These are phyloP conservation scores for Ogataea zsoltii DNA, from an alignment of 805 yeast genomes.

Conservation along the genomic window DNA sequence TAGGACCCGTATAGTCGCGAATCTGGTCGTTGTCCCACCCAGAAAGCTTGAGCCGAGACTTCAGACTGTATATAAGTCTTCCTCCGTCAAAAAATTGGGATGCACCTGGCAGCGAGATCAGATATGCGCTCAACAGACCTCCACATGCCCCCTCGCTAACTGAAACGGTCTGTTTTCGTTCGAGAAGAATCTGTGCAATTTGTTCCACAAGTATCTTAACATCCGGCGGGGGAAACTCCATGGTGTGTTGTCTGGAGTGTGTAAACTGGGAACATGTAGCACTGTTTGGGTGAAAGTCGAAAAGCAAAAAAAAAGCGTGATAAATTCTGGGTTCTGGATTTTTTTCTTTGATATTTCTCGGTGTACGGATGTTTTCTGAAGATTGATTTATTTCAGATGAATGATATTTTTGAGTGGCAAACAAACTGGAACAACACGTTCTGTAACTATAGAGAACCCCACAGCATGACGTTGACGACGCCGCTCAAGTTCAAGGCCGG, in stretches of 20 bases:
- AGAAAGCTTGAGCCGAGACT: constrained; percentile 68
- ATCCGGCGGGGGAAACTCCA: constrained; percentile 62
- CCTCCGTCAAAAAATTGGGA: constrained; percentile 84
- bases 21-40: constrained; percentile 82
- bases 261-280: too few relatives aligned
- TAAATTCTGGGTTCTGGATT: neutral
- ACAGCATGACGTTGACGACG: constrained; percentile 18
- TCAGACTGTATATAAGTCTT: constrained; percentile 73
- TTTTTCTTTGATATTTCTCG: neutral
- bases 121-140: constrained; percentile 76
- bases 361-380: neutral
- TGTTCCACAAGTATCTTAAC: constrained; percentile 49
- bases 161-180: constrained; percentile 64
- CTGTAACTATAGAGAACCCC: neutral
- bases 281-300: too few relatives aligned
- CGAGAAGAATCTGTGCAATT: constrained; percentile 58
- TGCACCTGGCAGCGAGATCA: constrained; percentile 85
- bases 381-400: neutral
- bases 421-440: neutral
- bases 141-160: constrained; percentile 91
- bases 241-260: too few relatives aligned
- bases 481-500: constrained; percentile 73
- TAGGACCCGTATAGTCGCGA: constrained; percentile 74
- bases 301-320: too few relatives aligned
- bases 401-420: constrained; percentile 3